Evolutionary conservation across 371 early-diverging fungal species (phyloP).

Genomic region (Mucor ambiguus): DNA sequence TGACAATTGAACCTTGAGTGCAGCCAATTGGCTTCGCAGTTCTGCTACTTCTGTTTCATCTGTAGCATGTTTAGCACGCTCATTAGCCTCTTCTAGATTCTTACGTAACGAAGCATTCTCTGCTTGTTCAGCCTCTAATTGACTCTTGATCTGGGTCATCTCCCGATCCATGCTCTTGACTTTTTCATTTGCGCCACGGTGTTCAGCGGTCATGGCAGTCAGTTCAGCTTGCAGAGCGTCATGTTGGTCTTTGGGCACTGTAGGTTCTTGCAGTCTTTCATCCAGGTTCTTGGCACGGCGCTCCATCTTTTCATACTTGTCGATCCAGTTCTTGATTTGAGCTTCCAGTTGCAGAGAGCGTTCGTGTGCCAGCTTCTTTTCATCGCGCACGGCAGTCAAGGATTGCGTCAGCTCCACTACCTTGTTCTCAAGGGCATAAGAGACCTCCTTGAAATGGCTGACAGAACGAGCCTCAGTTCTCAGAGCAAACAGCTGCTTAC

Average conservation of each 20-base stretch:
- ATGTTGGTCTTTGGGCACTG: constrained; percentile 65
- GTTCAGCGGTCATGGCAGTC: constrained; percentile 42
- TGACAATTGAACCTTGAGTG: constrained; percentile 52
- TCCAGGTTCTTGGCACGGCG: constrained; percentile 53
- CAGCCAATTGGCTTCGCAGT: constrained; percentile 49
- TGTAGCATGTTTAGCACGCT: constrained; percentile 32
- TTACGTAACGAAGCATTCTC: constrained; percentile 68
- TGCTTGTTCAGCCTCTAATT: constrained; percentile 63
- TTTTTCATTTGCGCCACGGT: constrained; percentile 55
- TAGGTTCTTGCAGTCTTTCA: constrained; percentile 57
- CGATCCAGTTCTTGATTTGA: constrained; percentile 72
- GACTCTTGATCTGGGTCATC: constrained; percentile 58
- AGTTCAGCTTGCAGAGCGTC: constrained; percentile 59
- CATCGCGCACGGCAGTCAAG: constrained; percentile 70
- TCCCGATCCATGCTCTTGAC: constrained; percentile 68
- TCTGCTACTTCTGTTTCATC: constrained; percentile 49
- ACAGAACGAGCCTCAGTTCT: constrained; percentile 90
- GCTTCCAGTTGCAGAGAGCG: constrained; percentile 66
- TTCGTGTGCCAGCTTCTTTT: constrained; percentile 62
- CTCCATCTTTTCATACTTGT: constrained; percentile 67
- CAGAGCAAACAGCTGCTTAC: constrained; percentile 60
- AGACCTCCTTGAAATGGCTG: constrained; percentile 91
- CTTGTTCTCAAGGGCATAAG: constrained; percentile 95
- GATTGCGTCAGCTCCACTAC: constrained; percentile 91
- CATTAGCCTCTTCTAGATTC: constrained; percentile 40